phyloP scores from a whole-genome alignment of 352 stramenopile genomes.

The Saprolegnia parasitica region DNA sequence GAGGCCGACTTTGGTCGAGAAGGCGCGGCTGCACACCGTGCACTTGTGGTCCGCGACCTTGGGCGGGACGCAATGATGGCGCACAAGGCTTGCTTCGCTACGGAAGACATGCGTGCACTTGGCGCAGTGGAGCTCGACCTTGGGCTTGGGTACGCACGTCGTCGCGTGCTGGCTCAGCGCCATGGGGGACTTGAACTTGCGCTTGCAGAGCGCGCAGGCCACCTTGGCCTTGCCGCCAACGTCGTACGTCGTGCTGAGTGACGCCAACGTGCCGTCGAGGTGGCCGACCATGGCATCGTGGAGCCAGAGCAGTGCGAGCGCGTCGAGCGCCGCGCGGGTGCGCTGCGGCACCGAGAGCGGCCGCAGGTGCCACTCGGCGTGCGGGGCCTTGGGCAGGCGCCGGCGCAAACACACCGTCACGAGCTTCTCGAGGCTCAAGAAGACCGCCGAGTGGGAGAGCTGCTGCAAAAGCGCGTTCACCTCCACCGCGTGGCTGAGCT shows the following conservation, averaged over 20 bases:
- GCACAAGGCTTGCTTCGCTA: not conserved
- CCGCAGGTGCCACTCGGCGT: not conserved
- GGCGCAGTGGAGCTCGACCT: not conserved
- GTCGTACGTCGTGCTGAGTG: not conserved
- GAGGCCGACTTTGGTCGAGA: not conserved
- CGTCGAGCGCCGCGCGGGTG: not conserved
- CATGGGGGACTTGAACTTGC: not conserved
- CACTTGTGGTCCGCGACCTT: not conserved
- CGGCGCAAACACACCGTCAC: constrained; percentile 66
- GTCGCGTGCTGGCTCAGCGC: constrained; percentile 6
- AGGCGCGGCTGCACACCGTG: not conserved
- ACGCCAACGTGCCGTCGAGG: not conserved
- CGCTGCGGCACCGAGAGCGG: not conserved
- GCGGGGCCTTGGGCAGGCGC: constrained; percentile 55
- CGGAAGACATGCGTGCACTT: not conserved
- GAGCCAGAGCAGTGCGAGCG: not conserved
- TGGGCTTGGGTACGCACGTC: not conserved
- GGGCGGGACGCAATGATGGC: not conserved
- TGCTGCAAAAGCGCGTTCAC: constrained; percentile 68
- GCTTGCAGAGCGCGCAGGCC: not conserved
- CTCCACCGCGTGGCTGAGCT: constrained; percentile 62
- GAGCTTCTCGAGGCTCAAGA: constrained; percentile 75
- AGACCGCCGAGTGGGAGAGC: constrained; percentile 45
- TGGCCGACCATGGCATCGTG: not conserved
- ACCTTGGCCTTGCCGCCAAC: not conserved